Percentiles rank a stretch among this genome's conserved stretches.
Evolutionary conservation across 1,284 basidiomycete genomes (phyloP).

Genomic region (Pisolithus thermaeus): DNA sequence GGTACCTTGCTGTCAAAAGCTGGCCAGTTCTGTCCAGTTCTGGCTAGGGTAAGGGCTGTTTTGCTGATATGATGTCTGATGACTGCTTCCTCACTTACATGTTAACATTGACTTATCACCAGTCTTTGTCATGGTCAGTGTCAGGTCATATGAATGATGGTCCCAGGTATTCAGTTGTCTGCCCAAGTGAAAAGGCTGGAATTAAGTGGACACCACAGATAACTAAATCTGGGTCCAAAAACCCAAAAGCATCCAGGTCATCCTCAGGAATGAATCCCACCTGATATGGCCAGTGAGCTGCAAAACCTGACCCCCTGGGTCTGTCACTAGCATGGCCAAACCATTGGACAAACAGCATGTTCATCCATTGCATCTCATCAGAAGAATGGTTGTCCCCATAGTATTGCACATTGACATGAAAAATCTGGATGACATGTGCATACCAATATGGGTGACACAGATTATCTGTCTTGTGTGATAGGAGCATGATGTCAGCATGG

Average conservation of each 20-base stretch:
- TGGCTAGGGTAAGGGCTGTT: no score
- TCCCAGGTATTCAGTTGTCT: slow-evolving; percentile 18
- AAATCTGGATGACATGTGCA: neutral
- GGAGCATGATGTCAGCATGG: slow-evolving; percentile 9
- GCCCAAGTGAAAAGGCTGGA: slow-evolving; percentile 18
- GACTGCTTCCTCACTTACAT: slow-evolving; percentile 21
- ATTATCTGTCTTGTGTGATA: slow-evolving; percentile 9
- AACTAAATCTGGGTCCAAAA: slow-evolving; percentile 25
- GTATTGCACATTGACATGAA: slow-evolving; percentile 7
- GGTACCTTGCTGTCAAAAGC: no score
- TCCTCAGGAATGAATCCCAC: neutral
- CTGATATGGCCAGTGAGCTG: neutral
- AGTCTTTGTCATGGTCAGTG: slow-evolving; percentile 25
- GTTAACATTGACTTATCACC: slow-evolving; percentile 29
- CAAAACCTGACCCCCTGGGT: slow-evolving; percentile 1
- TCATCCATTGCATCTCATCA: neutral
- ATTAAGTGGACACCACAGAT: slow-evolving; percentile 22
- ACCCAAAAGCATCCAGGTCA: slow-evolving; percentile 14
- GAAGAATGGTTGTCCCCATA: no score
- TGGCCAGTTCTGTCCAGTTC: no score
- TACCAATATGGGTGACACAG: slow-evolving; percentile 8
- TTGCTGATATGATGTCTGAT: no score
- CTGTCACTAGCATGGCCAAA: slow-evolving; percentile 3
- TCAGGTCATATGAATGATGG: slow-evolving; percentile 18
- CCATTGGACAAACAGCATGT: slow-evolving; percentile 17